Evolutionary conservation across 805 yeast genomes (phyloP).

Genomic region (Suhomyces vadensis): DNA sequence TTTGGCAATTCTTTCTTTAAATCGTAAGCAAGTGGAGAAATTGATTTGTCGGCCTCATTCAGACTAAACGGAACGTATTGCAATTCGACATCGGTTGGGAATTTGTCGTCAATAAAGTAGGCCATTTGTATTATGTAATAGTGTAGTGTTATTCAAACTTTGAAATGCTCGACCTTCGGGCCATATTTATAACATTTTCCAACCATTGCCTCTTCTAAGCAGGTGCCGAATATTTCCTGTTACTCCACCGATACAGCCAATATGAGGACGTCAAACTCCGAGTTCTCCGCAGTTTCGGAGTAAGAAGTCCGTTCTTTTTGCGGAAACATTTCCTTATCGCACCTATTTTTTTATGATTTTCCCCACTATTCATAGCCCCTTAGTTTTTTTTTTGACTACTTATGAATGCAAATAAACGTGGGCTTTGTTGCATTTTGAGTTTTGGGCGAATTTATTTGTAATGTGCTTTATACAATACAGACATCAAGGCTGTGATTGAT

Average conservation of each 20-base stretch:
- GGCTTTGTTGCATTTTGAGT: too few species aligned
- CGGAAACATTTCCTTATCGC: background rate
- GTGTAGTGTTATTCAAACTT: too few species aligned
- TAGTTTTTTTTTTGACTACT: background rate
- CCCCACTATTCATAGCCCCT: background rate
- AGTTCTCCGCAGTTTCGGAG: conserved; percentile 2
- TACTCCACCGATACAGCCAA: too few species aligned
- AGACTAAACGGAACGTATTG: conserved; percentile 33
- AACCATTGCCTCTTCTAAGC: too few species aligned
- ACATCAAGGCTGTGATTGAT: too few species aligned
- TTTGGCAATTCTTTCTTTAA: conserved; percentile 25
- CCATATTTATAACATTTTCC: too few species aligned
- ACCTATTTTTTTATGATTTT: background rate
- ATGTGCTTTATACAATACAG: too few species aligned
- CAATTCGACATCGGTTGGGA: conserved; percentile 29
- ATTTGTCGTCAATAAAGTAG: conserved; percentile 19
- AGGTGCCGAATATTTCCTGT: too few species aligned
- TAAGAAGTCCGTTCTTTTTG: background rate
- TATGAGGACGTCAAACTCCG: background rate
- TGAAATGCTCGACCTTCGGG: too few species aligned
- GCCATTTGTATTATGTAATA: conserved; percentile 5
- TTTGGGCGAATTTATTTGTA: too few species aligned
- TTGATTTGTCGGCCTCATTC: conserved; percentile 38
- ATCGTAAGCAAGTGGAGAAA: conserved; percentile 39
- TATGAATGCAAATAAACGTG: background rate